Evolutionary conservation across 805 yeast genomes (phyloP).

Genomic region (Kodamaea kaohsiungensis): DNA sequence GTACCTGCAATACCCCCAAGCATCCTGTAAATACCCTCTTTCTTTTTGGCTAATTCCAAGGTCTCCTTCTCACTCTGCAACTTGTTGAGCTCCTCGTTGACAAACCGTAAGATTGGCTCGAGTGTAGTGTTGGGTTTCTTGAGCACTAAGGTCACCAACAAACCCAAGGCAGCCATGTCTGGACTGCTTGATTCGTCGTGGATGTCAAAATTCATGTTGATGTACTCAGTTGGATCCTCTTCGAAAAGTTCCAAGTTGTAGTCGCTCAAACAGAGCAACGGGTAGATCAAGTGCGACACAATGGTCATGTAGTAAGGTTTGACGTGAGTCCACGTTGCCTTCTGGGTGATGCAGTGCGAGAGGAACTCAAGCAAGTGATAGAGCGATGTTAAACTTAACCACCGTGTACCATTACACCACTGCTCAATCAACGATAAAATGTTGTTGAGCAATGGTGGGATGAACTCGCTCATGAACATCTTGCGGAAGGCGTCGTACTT

Average conservation of each 20-base stretch:
- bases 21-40: slow-evolving; percentile 79
- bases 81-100: slow-evolving; percentile 46
- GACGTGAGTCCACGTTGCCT: slow-evolving; percentile 63
- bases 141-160: slow-evolving; percentile 69
- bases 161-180: slow-evolving; percentile 75
- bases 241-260: slow-evolving; percentile 74
- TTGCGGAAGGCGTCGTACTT: slow-evolving; percentile 61
- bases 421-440: slow-evolving; percentile 65
- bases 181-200: slow-evolving; percentile 64
- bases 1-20: slow-evolving; percentile 71
- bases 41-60: slow-evolving; percentile 54
- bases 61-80: slow-evolving; percentile 38
- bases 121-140: slow-evolving; percentile 64
- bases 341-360: slow-evolving; percentile 55
- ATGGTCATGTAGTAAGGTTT: slow-evolving; percentile 66
- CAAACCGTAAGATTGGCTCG: slow-evolving; percentile 60
- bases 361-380: slow-evolving; percentile 58
- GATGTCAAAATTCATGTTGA: slow-evolving; percentile 60
- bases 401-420: slow-evolving; percentile 67
- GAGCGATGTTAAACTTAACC: slow-evolving; percentile 69
- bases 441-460: slow-evolving; percentile 71
- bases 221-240: slow-evolving; percentile 85
- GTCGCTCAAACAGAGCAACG: slow-evolving; percentile 69
- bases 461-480: slow-evolving; percentile 55
- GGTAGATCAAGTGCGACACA: slow-evolving; percentile 71